Percentiles rank a stretch among this genome's conserved stretches.
Conservation (phyloP, 2,329 filamentous ascomycete genomes). For the Aureobasidium leucospermi region DNA sequence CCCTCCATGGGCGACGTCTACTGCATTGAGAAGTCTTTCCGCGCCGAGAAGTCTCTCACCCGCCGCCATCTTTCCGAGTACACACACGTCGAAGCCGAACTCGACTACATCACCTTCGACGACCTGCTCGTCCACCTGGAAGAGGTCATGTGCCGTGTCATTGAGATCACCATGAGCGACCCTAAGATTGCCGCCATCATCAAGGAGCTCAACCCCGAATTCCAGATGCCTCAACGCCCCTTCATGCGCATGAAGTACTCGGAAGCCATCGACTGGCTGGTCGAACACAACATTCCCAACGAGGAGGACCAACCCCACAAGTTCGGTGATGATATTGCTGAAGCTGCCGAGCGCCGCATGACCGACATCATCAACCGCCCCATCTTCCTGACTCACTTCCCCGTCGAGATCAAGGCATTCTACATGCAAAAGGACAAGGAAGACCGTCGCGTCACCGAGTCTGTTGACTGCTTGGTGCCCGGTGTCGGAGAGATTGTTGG, state of each 20-base stretch:
- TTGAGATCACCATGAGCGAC: constrained; percentile 70
- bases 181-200: constrained; percentile 65
- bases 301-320: constrained; percentile 83
- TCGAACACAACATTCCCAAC: constrained; percentile 83
- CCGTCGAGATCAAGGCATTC: constrained; percentile 94
- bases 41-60: constrained; percentile 91
- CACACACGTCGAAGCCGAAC: constrained; percentile 90
- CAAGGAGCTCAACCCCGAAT: constrained; percentile 84
- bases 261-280: constrained; percentile 91
- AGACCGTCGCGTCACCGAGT: constrained; percentile 82
- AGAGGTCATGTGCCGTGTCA: constrained; percentile 75
- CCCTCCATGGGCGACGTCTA: constrained; percentile 90
- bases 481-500: constrained; percentile 96
- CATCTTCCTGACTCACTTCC: constrained; percentile 96
- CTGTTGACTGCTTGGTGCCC: constrained; percentile 81
- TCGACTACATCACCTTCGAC: constrained; percentile 90
- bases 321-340: constrained; percentile 96
- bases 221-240: constrained; percentile 71
- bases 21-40: constrained; percentile 98
- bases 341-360: constrained; percentile 94
- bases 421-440: constrained; percentile 89
- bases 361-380: constrained; percentile 93
- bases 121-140: constrained; percentile 86
- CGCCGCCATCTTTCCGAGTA: constrained; percentile 93
- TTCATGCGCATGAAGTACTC: constrained; percentile 94